Base-by-base conservation (phyloP, 805 yeast genomes). In the Jamesozyma lodderae region DNA sequence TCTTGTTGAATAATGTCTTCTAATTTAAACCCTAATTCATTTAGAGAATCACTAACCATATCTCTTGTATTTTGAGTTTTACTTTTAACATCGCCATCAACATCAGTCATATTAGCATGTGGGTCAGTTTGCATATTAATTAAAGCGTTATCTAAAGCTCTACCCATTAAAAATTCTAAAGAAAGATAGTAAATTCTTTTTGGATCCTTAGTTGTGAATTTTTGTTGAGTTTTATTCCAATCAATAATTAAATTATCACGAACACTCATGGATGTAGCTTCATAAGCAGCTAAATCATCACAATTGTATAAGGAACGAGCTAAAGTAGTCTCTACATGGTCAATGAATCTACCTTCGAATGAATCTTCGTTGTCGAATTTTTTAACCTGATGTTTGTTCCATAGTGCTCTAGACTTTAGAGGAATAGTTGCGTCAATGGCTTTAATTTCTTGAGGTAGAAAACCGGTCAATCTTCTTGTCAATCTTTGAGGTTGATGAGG, bases 211-310 rank as follows among this genome's bases (percentile, higher is more conserved):
- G 80, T 62, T 13, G 96, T 86, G 62, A 84, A 92, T 53, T 75
- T 71, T 63, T 87, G 96, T 64, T 87, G 96, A 28, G 96, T 87
- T 60, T 80, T 78, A 59, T 88, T 87, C 96, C 96, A 87, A 51
- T 84, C 85, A 33, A 85, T 70, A 48, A 85, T 71, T 54, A 87
- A 66, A 37, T 79, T 77, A 60, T 88, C 95, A 46, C 94, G 69
- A 42, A 87, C 70, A 18, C 92, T 69, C 53, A 69, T 70, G 4
- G 95, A 80, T 28, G 94, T 76, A 0, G 96, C 94, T 57, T 83
- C 94, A 58, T 88, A 87, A 18, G 96, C 95, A 29, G 95, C 95
- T 55, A 87, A 67, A 42, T 80, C 79, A 60, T 88, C 96, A 65
- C 95, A 85, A 55, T 88, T 88, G 72, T 82, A 85, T 68, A 87